A percentile compares a stretch with the other conserved stretches of the same genome.
These are phyloP conservation scores for Aspergillus sp. DNA, from an alignment of 2,329 filamentous ascomycete species.

Conservation along the genomic window DNA sequence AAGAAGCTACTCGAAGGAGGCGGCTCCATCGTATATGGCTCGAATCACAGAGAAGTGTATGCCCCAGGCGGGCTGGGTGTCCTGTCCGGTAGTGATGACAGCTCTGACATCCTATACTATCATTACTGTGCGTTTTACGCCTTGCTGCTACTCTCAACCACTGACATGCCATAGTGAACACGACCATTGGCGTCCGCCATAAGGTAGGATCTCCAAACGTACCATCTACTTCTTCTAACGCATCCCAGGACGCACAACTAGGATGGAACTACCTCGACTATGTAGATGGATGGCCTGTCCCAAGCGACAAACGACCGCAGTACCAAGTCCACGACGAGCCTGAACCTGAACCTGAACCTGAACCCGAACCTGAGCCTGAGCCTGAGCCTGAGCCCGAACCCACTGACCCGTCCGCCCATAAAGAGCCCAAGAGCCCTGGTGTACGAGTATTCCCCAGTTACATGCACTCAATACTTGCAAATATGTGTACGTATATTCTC, in stretches of 20 bases:
- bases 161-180: conserved; percentile 28
- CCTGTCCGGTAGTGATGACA: conserved; percentile 23
- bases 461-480: conserved; percentile 1
- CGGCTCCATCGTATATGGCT: conserved; percentile 37
- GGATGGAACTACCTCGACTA: conserved; percentile 41
- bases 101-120: conserved; percentile 39
- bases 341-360: too few species aligned
- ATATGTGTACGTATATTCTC: conserved; percentile 20
- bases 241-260: conserved; percentile 32
- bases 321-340: too few species aligned
- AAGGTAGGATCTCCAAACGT: conserved; percentile 14
- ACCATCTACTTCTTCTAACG: neutral
- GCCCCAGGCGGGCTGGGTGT: conserved; percentile 41
- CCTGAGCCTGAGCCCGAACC: too few species aligned
- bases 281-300: conserved; percentile 38
- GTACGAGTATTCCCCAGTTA: neutral
- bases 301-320: conserved; percentile 13
- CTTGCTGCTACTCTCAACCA: neutral
- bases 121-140: conserved; percentile 33
- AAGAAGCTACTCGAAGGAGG: conserved; percentile 30
- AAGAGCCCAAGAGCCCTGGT: conserved; percentile 10
- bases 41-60: conserved; percentile 40
- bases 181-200: conserved; percentile 29
- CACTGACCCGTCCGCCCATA: neutral
- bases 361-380: too few species aligned